Percentiles rank a stretch among this genome's conserved stretches.
These are phyloP conservation scores for Trypanosoma conorhini DNA, from an alignment of 208 protist species.

Conservation along the genomic window DNA sequence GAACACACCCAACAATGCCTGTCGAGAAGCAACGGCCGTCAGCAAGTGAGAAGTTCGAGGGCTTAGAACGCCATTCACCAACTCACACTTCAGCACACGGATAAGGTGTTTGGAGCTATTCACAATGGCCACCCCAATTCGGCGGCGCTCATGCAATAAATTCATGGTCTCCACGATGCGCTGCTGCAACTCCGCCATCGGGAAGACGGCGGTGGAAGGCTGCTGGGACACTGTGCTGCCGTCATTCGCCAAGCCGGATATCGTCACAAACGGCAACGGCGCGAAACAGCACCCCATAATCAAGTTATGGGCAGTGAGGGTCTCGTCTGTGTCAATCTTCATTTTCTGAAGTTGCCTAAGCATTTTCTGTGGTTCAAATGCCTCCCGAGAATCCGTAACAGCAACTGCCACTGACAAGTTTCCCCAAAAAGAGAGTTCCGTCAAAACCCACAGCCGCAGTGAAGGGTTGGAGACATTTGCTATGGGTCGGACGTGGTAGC, in stretches of 20 bases:
- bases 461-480: constrained; percentile 2
- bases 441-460: constrained; percentile 69
- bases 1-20: constrained; percentile 69
- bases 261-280: constrained; percentile 11
- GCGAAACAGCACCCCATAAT: constrained; percentile 10
- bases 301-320: constrained; percentile 5
- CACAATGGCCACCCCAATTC: constrained; percentile 17
- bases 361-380: constrained; percentile 3
- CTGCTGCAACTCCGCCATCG: constrained; percentile 12
- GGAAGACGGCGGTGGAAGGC: background rate
- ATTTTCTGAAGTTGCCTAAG: constrained; percentile 4
- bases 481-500: constrained; percentile 47
- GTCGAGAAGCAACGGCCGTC: constrained; percentile 42
- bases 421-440: constrained; percentile 55
- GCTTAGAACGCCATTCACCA: constrained; percentile 61
- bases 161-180: constrained; percentile 18
- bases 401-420: constrained; percentile 19
- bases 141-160: background rate
- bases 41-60: constrained; percentile 35
- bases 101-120: constrained; percentile 21
- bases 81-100: constrained; percentile 13
- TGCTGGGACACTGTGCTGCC: background rate
- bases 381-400: constrained; percentile 4
- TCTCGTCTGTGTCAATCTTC: constrained; percentile 11
- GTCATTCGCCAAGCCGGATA: constrained; percentile 1